Evolutionary conservation across 768 basidiomycete genomes (phyloP), one percentile per base, ranked within the genome.

Genomic region (Podaxis sp.): DNA sequence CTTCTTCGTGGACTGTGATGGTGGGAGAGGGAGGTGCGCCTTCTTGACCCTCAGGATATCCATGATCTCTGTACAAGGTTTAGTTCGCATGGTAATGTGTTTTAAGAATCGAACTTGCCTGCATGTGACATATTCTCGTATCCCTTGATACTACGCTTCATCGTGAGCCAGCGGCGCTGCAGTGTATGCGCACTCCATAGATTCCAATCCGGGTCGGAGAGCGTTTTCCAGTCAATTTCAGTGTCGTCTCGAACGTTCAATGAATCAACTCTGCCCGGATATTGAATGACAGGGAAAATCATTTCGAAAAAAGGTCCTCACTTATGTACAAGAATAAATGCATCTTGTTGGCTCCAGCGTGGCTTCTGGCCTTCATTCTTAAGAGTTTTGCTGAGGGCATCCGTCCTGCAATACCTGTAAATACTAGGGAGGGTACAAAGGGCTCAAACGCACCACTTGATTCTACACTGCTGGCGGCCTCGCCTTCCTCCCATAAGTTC

Each of bases 251-350:
- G 80, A 57, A 93, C 89, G 62, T 87, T 82, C 52, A 93, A 72
- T 0, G 89, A 86, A 69, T 88, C 89, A 55, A 95, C 79, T 72
- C 92, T 94, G 68, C 6, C 50, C 22, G 8, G 48, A 48, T 59
- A 48, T 66, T 22, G 53, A 57, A 55, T 28, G 20, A 20, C 10
- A 53, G 10, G 20, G 15, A 24, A 50, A 15, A 20, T 17, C 24
- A 8, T 37, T 38, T 55, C 50, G 56, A 65, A 60, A 6, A 50
- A 28, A n/a, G 17, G 15, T 76, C 83, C 58, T 66, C 30, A 92
- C 92, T 91, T 93, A 65, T 91, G 90, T 57, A 94, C 86, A 15
- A 95, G 83, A 65, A 91, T 89, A 64, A 84, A 90, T 3, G 88
- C 88, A 72, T 94, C 93, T 69, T 85, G 84, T 48, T 83, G 79